Base-by-base conservation (phyloP, 2,329 filamentous ascomycete genomes). In the Cytospora piceae region DNA sequence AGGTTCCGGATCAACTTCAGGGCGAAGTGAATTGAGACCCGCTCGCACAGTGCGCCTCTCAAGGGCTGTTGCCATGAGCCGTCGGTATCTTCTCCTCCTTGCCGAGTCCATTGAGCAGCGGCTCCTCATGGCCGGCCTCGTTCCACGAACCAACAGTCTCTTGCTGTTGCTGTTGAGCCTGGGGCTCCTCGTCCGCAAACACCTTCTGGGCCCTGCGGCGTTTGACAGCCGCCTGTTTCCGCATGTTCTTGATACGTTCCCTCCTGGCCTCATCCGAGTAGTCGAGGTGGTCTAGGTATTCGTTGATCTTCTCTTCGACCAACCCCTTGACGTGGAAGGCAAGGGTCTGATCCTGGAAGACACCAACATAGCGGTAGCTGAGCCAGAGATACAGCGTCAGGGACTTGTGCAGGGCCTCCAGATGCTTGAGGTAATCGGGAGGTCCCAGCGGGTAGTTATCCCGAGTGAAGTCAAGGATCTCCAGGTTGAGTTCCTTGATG, bases 381-480 rank as follows among this genome's bases (percentile, higher is more conserved):
- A 99, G 82, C 95, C 95, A 99, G 2, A 96, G 83, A 74, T 98
- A 99, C 56, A 94, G 80, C 54, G 94, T 92, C 46, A 99, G 80
- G 32, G 87, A 83, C 72, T 92, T 91, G 79, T 99, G 95, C 20
- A 99, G 82, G 3, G 80, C 76, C 75, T 99, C 95, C 24, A 98
- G 81, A 11, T 82, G 78, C 63, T 81, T 80, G 14, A 99, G 82
- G 70, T 93, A 92, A 0, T 80, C 75, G 61, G 83, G 78, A 17
- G 77, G 75, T 0, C 75, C 74, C 0, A 77, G 74, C 0, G 78
- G 72, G 31, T 72, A 75, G 9, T 76, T 68, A 2, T 75, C 70
- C 31, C 79, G 66, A 56, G 90, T 83, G 0, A 90, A 76, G 67
- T 97, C 92, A 3, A 98, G 83, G 2, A 90, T 75, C 69, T 94